These are phyloP conservation scores for Cutaneotrichosporon dermatis DNA, from an alignment of 1,284 basidiomycete species.

Conservation along the genomic window DNA sequence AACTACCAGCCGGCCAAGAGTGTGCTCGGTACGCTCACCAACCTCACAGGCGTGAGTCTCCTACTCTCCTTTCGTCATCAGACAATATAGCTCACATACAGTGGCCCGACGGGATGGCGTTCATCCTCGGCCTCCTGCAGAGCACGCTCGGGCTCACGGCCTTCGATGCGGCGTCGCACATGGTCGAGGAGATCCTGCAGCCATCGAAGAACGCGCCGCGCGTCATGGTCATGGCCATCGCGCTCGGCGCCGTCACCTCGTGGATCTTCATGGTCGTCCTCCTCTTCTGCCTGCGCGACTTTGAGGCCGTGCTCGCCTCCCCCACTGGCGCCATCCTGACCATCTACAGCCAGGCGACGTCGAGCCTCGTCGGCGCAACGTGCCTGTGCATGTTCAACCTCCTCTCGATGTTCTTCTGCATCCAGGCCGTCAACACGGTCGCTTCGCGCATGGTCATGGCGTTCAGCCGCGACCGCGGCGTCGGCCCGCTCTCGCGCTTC, in stretches of 20 bases:
- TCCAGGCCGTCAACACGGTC: slow-evolving; percentile 56
- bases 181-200: slow-evolving; percentile 44
- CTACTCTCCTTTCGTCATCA: slow-evolving; percentile 7
- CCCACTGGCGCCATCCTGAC: slow-evolving; percentile 12
- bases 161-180: slow-evolving; percentile 38
- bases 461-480: slow-evolving; percentile 63
- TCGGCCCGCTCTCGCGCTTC: slow-evolving; percentile 54
- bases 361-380: slow-evolving; percentile 27
- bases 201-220: slow-evolving; percentile 36
- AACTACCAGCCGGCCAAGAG: slow-evolving; percentile 39
- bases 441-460: slow-evolving; percentile 63
- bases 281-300: slow-evolving; percentile 22
- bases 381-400: slow-evolving; percentile 52
- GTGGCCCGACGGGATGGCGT: slow-evolving; percentile 35
- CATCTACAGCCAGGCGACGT: slow-evolving; percentile 30
- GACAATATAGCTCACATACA: slow-evolving; percentile 12
- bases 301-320: slow-evolving; percentile 7
- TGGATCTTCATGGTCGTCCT: slow-evolving; percentile 43
- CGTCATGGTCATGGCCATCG: slow-evolving; percentile 40
- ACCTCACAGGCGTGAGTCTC: slow-evolving; percentile 22
- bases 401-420: slow-evolving; percentile 39
- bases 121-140: slow-evolving; percentile 47
- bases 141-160: slow-evolving; percentile 14
- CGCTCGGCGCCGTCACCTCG: slow-evolving; percentile 27
- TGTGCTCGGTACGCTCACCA: slow-evolving; percentile 44